Percentiles rank a stretch among this genome's conserved stretches.
Conservation (phyloP, 164 flowering plant genomes). For the Umbellularia californica region DNA sequence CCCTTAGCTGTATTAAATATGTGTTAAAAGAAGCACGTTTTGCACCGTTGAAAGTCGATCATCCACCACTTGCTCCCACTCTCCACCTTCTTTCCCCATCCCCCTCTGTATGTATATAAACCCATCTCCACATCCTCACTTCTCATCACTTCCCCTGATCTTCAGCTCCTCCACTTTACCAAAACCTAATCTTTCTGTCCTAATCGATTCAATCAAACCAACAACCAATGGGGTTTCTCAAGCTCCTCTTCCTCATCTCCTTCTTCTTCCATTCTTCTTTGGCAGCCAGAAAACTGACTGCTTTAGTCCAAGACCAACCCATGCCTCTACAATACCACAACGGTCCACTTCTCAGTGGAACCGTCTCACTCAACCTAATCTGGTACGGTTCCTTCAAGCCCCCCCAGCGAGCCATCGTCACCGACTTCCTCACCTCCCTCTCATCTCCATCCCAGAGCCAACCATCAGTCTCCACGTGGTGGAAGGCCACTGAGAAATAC, state of each 20-base stretch:
- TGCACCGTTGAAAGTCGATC: not conserved
- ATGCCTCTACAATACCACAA: constrained; percentile 54
- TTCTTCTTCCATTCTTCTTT: not conserved
- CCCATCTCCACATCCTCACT: not conserved
- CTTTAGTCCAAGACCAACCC: constrained; percentile 22
- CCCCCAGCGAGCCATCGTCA: constrained; percentile 51
- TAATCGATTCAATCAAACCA: not conserved
- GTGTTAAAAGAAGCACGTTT: not conserved
- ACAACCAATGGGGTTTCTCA: not conserved
- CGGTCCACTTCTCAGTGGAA: constrained; percentile 60
- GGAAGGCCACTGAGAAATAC: constrained; percentile 51
- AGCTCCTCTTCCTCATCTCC: too few relatives aligned
- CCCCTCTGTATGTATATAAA: not conserved
- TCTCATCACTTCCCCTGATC: not conserved
- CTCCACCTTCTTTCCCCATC: not conserved
- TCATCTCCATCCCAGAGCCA: constrained; percentile 10
- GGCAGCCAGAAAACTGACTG: not conserved
- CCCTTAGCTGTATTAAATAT: not conserved
- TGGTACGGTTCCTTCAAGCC: constrained; percentile 75
- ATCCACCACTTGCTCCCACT: not conserved
- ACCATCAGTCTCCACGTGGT: constrained; percentile 65
- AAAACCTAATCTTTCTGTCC: not conserved
- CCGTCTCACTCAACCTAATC: constrained; percentile 50
- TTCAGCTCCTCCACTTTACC: not conserved
- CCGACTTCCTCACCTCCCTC: constrained; percentile 56